Evolutionary conservation across 2,329 filamentous ascomycete species (phyloP).

Genomic region (Xenoacremonium recifei): DNA sequence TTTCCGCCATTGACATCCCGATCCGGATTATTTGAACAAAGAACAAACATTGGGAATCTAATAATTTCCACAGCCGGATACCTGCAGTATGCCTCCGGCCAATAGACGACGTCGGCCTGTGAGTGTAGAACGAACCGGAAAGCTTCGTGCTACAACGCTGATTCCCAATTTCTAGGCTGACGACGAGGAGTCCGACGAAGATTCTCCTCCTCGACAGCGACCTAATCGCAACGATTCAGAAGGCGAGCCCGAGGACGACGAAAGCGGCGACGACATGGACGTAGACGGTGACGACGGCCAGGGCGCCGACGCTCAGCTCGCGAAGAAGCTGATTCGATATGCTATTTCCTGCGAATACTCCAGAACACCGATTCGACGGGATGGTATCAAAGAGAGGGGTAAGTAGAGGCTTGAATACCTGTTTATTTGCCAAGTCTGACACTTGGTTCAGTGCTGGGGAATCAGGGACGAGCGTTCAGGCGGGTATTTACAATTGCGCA

Average conservation of each 20-base stretch:
- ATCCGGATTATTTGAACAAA: too few species aligned
- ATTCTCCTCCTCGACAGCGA: conserved; percentile 31
- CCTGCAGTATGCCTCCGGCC: conserved; percentile 28
- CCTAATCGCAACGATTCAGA: conserved; percentile 27
- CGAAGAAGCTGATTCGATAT: conserved; percentile 68
- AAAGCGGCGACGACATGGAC: conserved; percentile 38
- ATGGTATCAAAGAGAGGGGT: conserved; percentile 66
- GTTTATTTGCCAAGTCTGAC: conserved; percentile 10
- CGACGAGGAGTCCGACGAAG: conserved; percentile 33
- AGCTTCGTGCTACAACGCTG: too few species aligned
- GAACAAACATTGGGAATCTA: background rate
- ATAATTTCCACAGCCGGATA: background rate
- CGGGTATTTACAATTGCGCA: conserved; percentile 77
- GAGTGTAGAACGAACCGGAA: conserved; percentile 10
- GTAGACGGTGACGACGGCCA: conserved; percentile 28
- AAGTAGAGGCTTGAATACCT: background rate
- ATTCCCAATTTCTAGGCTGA: too few species aligned
- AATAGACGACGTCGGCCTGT: conserved; percentile 34
- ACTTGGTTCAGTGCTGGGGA: conserved; percentile 65
- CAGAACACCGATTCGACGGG: conserved; percentile 56
- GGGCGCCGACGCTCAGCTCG: conserved; percentile 50
- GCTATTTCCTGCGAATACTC: conserved; percentile 66
- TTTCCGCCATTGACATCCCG: too few species aligned
- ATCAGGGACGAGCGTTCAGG: conserved; percentile 69
- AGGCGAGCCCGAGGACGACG: conserved; percentile 31